Evolutionary conservation across 179 eudicot genomes (phyloP), one percentile per base, ranked within the genome.

Genomic region (Nepenthes alata): DNA sequence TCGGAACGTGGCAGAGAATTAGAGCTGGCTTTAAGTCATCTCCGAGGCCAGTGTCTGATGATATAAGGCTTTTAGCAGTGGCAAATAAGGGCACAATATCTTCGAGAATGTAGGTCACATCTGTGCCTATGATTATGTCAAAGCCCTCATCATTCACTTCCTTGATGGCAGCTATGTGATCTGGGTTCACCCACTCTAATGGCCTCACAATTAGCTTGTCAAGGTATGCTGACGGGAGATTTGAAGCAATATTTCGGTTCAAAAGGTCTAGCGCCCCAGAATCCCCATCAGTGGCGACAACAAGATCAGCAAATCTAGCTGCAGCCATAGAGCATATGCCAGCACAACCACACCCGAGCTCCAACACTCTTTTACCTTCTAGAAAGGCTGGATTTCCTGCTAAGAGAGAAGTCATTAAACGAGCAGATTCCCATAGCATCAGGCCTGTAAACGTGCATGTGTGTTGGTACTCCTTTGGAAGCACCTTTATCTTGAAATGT

Each of bases 401-500:
- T 51, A 93, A 81, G 60, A 93, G 55, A 1, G 81, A 70, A 52
- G 98, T 80, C 87, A 93, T 85, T 44, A 89, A 70, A 61, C 82
- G 76, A 53, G 98, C 95, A 51, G 98, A 93, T 72, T 93, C 96
- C 98, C 98, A 93, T 47, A 93, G 70, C 95, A 93, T 93, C 37
- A 93, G 70, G 47, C 98, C 98, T 1, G 98, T 93, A 58, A 93
- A 93, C 79, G 75, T 83, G 85, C 98, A 89, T 2, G 94, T 93
- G 72, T 93, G 96, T 57, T 93, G 96, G 60, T 75, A 73, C 82
- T 89, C 98, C 67, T 75, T 83, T 37, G 95, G 66, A 39, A 93
- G 83, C 6, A 76, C 80, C 55, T 79, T 83, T 60, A 89, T 83
- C 75, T 82, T 89, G 79, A 86, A 84, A 63, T 44, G 59, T 45